Conservation (phyloP, 2,329 filamentous ascomycete genomes). For the Huntiella bhutanensis region DNA sequence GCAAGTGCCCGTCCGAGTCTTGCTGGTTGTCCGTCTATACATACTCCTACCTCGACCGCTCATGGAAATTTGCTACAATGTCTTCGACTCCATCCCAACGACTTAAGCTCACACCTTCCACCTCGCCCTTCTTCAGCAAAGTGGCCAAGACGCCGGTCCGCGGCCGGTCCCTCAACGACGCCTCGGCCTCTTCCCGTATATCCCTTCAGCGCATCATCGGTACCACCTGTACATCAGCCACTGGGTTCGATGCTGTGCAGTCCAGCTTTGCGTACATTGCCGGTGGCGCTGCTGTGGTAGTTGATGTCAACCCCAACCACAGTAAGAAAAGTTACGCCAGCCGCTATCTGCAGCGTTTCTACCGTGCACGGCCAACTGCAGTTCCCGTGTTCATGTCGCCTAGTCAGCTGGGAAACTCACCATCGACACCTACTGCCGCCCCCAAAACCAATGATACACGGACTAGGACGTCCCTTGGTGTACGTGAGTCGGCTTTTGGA, state of each 20-base stretch:
- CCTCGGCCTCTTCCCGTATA: slow-evolving; percentile 37
- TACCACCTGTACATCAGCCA: slow-evolving; percentile 68
- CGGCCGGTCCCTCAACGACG: slow-evolving; percentile 26
- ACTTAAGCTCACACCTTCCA: slow-evolving; percentile 56
- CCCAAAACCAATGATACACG: slow-evolving; percentile 45
- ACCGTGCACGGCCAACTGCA: slow-evolving; percentile 64
- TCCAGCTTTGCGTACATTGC: slow-evolving; percentile 78
- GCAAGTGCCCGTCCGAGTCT: neutral
- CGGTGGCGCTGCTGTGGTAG: slow-evolving; percentile 81
- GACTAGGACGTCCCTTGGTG: slow-evolving; percentile 30
- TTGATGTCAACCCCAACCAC: slow-evolving; percentile 51
- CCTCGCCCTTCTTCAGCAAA: slow-evolving; percentile 44
- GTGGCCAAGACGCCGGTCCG: slow-evolving; percentile 44
- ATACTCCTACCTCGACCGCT: slow-evolving; percentile 15
- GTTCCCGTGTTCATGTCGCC: slow-evolving; percentile 42
- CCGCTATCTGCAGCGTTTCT: slow-evolving; percentile 63
- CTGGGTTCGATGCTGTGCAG: slow-evolving; percentile 66
- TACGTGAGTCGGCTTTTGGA: slow-evolving; percentile 29
- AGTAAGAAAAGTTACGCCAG: slow-evolving; percentile 6
- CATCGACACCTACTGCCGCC: slow-evolving; percentile 33
- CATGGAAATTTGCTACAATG: slow-evolving; percentile 35
- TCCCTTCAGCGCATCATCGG: slow-evolving; percentile 73
- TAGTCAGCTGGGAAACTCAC: slow-evolving; percentile 30
- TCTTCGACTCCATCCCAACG: slow-evolving; percentile 38
- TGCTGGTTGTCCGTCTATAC: neutral